A percentile compares a stretch with the other conserved stretches of the same genome.
These are phyloP conservation scores for Fusarium lyarnte DNA, from an alignment of 2,329 filamentous ascomycete genomes.

Conservation along the genomic window DNA sequence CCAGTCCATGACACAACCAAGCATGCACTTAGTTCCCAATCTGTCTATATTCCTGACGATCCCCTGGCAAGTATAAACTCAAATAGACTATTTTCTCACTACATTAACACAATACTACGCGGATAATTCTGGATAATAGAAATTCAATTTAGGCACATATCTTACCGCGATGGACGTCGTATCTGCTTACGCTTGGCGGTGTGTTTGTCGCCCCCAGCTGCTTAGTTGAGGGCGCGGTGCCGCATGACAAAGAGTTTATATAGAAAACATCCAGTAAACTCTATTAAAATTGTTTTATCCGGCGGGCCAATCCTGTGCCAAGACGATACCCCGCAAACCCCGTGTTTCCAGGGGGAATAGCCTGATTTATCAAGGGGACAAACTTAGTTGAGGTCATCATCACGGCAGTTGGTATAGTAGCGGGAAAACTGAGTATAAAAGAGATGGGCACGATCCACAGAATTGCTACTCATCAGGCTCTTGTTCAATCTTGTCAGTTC, in stretches of 20 bases:
- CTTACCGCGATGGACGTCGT: neutral
- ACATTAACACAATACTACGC: neutral
- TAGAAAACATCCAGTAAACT: neutral
- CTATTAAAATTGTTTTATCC: neutral
- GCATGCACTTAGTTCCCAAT: neutral
- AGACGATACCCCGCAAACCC: neutral
- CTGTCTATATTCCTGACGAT: neutral
- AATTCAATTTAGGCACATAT: neutral
- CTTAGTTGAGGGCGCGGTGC: neutral
- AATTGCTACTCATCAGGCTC: neutral
- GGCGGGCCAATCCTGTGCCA: neutral
- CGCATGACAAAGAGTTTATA: neutral
- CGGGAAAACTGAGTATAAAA: neutral
- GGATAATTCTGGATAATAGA: neutral
- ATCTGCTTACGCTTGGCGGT: neutral
- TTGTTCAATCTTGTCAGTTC: neutral
- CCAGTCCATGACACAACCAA: neutral
- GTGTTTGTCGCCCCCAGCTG: neutral
- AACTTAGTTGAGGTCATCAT: neutral
- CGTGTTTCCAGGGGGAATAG: neutral
- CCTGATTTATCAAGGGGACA: neutral
- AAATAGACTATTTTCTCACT: constrained; percentile 1
- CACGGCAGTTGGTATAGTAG: neutral
- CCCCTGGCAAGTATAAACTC: neutral
- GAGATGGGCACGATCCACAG: neutral